Conservation (phyloP, 106 monocot species). For the Amphibolis antarctica region DNA sequence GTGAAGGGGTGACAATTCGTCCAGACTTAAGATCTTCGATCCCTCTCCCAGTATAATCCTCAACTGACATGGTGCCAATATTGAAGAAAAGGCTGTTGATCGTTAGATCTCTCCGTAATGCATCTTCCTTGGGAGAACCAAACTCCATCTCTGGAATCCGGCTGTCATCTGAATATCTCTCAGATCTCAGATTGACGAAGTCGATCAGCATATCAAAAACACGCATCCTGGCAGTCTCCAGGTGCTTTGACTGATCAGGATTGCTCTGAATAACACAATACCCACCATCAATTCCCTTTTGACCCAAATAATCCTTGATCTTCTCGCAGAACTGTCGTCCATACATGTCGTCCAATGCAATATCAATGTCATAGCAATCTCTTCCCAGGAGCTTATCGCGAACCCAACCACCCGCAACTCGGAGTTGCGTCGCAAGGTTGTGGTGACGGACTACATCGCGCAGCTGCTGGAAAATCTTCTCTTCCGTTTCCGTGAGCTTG, state of each 20-base stretch:
- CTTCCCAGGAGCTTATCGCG: constrained; percentile 87
- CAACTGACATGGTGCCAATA: constrained; percentile 68
- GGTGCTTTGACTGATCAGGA: constrained; percentile 95
- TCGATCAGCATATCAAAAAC: constrained; percentile 83
- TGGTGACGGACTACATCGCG: constrained; percentile 61
- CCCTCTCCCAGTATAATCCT: constrained; percentile 93
- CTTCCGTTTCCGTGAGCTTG: constrained; percentile 65
- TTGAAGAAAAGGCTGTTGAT: constrained; percentile 96
- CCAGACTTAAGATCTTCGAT: constrained; percentile 71
- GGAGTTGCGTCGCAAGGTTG: constrained; percentile 52
- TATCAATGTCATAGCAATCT: constrained; percentile 89
- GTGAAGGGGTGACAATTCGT: constrained; percentile 76
- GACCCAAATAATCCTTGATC: constrained; percentile 50
- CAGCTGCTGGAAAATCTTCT: constrained; percentile 57
- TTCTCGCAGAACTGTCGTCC: constrained; percentile 83
- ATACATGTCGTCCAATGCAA: constrained; percentile 88
- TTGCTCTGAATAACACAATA: constrained; percentile 89
- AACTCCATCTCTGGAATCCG: constrained; percentile 95
- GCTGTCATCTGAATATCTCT: constrained; percentile 91
- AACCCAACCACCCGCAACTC: constrained; percentile 96
- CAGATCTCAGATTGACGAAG: constrained; percentile 98
- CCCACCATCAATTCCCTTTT: constrained; percentile 50
- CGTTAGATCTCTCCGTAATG: constrained; percentile 79
- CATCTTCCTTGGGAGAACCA: constrained; percentile 94
- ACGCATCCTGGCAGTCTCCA: constrained; percentile 96